A percentile compares a stretch with the other conserved stretches of the same genome.
phyloP scores from a whole-genome alignment of 2,329 filamentous ascomycete genomes.

The Phaeophleospora eucalypticola region DNA sequence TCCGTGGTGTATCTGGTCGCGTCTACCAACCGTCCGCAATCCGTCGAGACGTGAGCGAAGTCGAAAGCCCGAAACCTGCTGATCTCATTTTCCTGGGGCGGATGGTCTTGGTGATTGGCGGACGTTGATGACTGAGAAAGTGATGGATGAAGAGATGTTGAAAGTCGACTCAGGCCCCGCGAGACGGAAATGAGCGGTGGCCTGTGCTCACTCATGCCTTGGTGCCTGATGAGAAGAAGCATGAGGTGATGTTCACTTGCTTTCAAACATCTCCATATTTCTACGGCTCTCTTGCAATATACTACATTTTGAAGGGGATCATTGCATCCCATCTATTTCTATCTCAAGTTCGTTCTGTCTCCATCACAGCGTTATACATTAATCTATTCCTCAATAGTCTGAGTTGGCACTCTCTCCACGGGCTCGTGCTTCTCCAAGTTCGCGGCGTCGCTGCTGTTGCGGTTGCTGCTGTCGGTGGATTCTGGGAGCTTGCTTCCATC shows the following conservation, averaged over 20 bases:
- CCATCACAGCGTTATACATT: background rate
- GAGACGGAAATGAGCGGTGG: too few species aligned
- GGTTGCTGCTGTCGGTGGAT: constrained; percentile 22
- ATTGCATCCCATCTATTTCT: background rate
- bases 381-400: constrained; percentile 18
- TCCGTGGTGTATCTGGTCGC: background rate
- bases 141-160: too few species aligned
- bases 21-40: background rate
- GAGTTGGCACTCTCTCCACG: constrained; percentile 14
- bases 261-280: too few species aligned
- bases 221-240: too few species aligned
- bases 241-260: too few species aligned
- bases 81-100: too few species aligned
- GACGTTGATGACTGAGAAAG: too few species aligned
- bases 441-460: constrained; percentile 19
- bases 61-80: too few species aligned
- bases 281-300: background rate
- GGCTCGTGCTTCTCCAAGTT: constrained; percentile 12
- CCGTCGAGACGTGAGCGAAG: too few species aligned
- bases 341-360: background rate
- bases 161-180: too few species aligned
- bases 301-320: background rate
- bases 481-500: constrained; percentile 29
- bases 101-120: too few species aligned
- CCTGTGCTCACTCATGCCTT: too few species aligned